These are phyloP conservation scores for Eucalyptus polyanthemos DNA, from an alignment of 345 rosid genomes.

Conservation along the genomic window DNA sequence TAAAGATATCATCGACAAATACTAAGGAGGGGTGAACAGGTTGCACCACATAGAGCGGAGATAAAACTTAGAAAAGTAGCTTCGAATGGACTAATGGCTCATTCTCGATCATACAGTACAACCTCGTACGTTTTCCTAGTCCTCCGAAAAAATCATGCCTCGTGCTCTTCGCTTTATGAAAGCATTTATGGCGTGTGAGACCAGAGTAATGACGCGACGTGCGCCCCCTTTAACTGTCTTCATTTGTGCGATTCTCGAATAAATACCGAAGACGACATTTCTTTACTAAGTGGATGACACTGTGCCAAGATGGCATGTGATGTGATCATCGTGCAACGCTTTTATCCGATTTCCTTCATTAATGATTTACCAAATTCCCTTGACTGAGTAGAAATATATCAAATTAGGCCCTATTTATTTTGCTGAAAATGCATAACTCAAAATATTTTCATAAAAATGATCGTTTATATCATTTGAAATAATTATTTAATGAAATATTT, in stretches of 20 bases:
- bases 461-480: too few relatives aligned
- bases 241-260: background rate
- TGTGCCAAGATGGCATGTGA: background rate
- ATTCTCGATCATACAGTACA: background rate
- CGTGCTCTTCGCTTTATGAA: background rate
- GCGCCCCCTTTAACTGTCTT: background rate
- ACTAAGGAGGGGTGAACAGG: background rate
- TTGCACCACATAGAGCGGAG: background rate
- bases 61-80: background rate
- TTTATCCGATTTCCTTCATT: background rate
- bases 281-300: background rate
- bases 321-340: background rate
- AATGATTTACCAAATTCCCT: background rate
- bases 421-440: background rate
- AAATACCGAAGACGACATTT: background rate
- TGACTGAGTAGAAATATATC: background rate
- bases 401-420: background rate
- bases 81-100: background rate
- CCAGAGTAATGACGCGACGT: too few relatives aligned
- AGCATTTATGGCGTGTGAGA: background rate
- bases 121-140: background rate
- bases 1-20: background rate
- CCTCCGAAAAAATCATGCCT: background rate
- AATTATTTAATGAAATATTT: too few relatives aligned
- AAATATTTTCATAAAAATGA: background rate